Evolutionary conservation across 2,329 filamentous ascomycete species (phyloP).

Genomic region (Zelopaecilomyces penicillatus): DNA sequence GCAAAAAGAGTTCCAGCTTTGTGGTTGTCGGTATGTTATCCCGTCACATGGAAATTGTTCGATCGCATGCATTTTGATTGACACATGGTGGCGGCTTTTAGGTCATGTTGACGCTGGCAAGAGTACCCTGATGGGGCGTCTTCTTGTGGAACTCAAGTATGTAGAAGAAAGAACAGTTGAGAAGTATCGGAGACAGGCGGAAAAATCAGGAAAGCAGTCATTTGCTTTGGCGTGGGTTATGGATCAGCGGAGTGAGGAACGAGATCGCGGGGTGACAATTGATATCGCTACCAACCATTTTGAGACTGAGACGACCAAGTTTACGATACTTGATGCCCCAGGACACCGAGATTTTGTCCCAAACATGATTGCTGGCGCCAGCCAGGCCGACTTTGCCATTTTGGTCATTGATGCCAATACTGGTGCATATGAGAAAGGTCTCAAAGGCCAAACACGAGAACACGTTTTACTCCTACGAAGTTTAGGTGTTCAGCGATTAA

Average conservation of each 20-base stretch:
- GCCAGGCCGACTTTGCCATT: conserved; percentile 91
- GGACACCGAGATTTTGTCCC: conserved; percentile 95
- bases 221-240: conserved; percentile 97
- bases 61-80: neutral
- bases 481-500: conserved; percentile 78
- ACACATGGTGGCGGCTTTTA: conserved; percentile 22
- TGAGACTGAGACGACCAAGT: conserved; percentile 75
- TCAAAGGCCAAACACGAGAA: conserved; percentile 90
- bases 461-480: conserved; percentile 85
- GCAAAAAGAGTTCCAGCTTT: conserved; percentile 79
- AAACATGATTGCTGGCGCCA: conserved; percentile 97
- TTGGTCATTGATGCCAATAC: conserved; percentile 86
- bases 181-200: conserved; percentile 79
- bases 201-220: conserved; percentile 86
- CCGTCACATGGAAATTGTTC: no score
- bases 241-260: conserved; percentile 84
- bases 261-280: conserved; percentile 85
- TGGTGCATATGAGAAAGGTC: conserved; percentile 86
- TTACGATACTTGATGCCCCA: conserved; percentile 92
- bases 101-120: conserved; percentile 97
- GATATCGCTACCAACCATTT: conserved; percentile 95
- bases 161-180: conserved; percentile 84
- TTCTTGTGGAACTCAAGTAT: conserved; percentile 80
- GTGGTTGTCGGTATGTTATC: conserved; percentile 71
- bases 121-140: conserved; percentile 93